phyloP scores from a whole-genome alignment of 306 rosid species.

The Gynostemma pentaphyllum region DNA sequence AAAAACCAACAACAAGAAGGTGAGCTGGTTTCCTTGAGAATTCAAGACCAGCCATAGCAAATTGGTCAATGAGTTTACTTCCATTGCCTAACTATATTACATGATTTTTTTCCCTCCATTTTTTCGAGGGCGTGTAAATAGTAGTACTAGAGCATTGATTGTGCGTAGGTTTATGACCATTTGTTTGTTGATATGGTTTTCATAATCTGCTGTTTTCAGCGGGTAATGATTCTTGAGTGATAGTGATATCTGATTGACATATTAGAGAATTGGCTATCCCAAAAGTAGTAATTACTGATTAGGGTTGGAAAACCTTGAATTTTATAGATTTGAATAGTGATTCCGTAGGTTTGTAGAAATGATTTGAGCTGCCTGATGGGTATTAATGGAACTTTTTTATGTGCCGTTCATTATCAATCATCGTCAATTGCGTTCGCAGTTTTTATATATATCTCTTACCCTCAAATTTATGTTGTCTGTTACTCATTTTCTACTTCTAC shows the following conservation, averaged over 20 bases:
- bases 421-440: not conserved
- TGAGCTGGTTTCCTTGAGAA: conserved; percentile 47
- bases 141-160: not conserved
- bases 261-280: not conserved
- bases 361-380: not conserved
- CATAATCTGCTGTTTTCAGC: not conserved
- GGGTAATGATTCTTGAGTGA: not conserved
- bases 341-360: not conserved
- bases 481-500: not conserved
- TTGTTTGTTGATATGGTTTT: not conserved
- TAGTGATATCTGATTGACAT: not conserved
- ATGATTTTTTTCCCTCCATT: not conserved
- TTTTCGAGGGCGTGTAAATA: conserved; percentile 3
- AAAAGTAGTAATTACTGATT: not conserved
- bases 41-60: conserved; percentile 42
- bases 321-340: conserved; percentile 1
- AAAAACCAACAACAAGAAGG: conserved; percentile 65
- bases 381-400: not conserved
- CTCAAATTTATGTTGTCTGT: not conserved
- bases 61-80: conserved; percentile 12
- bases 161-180: conserved; percentile 2
- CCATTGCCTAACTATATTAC: not conserved
- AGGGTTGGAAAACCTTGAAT: not conserved
- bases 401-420: not conserved
- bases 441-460: not conserved